A percentile compares a stretch with the other conserved stretches of the same genome.
These are phyloP conservation scores for Cyclotella distinguenda DNA, from an alignment of 108 stramenopile species.

Conservation along the genomic window DNA sequence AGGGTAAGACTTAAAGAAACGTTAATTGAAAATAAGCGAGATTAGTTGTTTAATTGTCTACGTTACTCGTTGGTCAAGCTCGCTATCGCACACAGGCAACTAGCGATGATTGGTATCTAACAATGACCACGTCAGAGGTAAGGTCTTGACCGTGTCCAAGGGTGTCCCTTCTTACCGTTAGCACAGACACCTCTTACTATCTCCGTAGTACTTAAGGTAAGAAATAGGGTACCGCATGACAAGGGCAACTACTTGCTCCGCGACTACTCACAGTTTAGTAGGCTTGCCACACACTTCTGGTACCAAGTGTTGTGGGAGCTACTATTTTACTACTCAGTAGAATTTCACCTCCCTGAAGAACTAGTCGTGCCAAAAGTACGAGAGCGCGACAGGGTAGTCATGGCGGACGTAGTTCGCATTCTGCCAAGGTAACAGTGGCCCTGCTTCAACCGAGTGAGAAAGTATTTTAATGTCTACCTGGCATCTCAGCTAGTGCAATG, in stretches of 20 bases:
- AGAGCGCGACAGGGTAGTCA: neutral
- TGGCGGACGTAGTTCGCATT: neutral
- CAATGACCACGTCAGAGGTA: too few relatives aligned
- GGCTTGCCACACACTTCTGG: conserved; percentile 1
- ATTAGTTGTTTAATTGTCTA: too few relatives aligned
- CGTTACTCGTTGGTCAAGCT: too few relatives aligned
- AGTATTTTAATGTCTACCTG: neutral
- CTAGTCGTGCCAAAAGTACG: neutral
- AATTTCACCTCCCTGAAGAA: neutral
- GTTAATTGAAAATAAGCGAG: too few relatives aligned
- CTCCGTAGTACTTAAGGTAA: too few relatives aligned
- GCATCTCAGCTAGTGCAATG: neutral
- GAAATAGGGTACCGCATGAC: too few relatives aligned
- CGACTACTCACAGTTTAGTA: neutral
- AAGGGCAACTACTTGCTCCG: conserved; percentile 2
- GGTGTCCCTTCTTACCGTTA: too few relatives aligned
- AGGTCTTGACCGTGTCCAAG: too few relatives aligned
- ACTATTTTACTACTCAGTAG: neutral
- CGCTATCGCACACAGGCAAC: too few relatives aligned
- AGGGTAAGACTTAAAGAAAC: too few relatives aligned
- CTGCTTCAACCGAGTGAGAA: neutral
- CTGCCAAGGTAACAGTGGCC: neutral
- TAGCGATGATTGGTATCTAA: too few relatives aligned
- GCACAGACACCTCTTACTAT: too few relatives aligned
- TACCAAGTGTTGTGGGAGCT: conserved; percentile 6